Base-by-base conservation (phyloP, 202 grass and related monocot species). In the Carex arenaria region DNA sequence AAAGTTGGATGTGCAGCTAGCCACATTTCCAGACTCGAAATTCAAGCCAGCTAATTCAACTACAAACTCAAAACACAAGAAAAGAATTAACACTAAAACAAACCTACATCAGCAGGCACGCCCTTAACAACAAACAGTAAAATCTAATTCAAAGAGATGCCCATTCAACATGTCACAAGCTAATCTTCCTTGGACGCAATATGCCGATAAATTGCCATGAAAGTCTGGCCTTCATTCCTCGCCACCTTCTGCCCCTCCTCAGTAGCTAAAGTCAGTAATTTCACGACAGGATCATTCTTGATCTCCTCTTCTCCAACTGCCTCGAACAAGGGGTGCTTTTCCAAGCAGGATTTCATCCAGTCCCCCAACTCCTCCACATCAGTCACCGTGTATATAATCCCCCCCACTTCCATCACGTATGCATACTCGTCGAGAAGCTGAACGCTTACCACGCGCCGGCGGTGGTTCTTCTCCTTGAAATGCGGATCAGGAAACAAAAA, bases 391-490 rank as follows among this genome's bases (percentile, higher is more conserved):
- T 98, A 95, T 81, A 98, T 93, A 49, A 98, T 95, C 61, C 93
- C 96, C 11, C 96, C 93, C 0, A 89, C 65, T 82, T 89, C 82
- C 93, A 98, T 89, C 72, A 93, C 93, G 72, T 92, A 98, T 19
- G 96, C 96, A 32, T 95, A 98, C 64, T 98, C 96, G 67, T 98
- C 95, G 3, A 98, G 89, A 69, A 98, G 79, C 31, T 98, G 92
- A 80, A 83, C 67, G 59, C 95, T 98, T 36, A 98, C 89, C 43
- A 98, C 92, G 55, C 95, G 90, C 15, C 92, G 83, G 36, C 95
- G 84, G 62, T 95, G 95, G 80, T 95, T 98, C 86, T 98, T 98
- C 90, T 98, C 92, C 83, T 98, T 98, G 80, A 94, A 98, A 70
- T 98, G 95, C 7, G 95, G 95, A 82, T 98, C 95, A 18, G 95